Evolutionary conservation across 2,329 filamentous ascomycete genomes (phyloP).

Genomic region (Grosmannia serpens): DNA sequence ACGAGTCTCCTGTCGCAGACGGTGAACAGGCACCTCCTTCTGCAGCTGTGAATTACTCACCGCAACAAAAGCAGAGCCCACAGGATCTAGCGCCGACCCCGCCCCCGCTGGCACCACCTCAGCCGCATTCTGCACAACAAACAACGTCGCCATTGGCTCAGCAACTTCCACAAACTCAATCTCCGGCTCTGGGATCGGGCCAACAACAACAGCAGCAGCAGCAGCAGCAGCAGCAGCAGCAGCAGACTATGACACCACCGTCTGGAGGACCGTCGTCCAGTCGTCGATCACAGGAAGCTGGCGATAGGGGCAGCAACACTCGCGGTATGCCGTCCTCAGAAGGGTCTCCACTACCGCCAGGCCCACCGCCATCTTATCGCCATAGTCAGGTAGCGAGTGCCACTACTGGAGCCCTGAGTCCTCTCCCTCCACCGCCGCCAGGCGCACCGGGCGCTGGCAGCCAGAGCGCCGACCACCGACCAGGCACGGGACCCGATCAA

Average conservation of each 20-base stretch:
- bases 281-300: slow-evolving; percentile 36
- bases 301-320: slow-evolving; percentile 28
- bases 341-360: slow-evolving; percentile 26
- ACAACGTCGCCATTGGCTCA: neutral
- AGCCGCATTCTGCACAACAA: slow-evolving; percentile 21
- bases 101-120: slow-evolving; percentile 15
- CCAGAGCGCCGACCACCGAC: slow-evolving; percentile 20
- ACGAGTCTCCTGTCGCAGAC: slow-evolving; percentile 46
- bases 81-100: slow-evolving; percentile 9
- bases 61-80: slow-evolving; percentile 20
- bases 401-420: slow-evolving; percentile 25
- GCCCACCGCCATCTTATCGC: slow-evolving; percentile 40
- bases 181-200: neutral
- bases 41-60: slow-evolving; percentile 17
- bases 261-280: slow-evolving; percentile 30
- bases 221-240: slow-evolving; percentile 13
- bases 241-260: slow-evolving; percentile 32
- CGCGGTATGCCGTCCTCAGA: slow-evolving; percentile 21
- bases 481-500: slow-evolving; percentile 16
- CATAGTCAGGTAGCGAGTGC: slow-evolving; percentile 29
- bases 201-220: slow-evolving; percentile 3
- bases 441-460: slow-evolving; percentile 18
- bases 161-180: neutral
- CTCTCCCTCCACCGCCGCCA: slow-evolving; percentile 24
- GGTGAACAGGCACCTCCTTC: slow-evolving; percentile 28